A percentile compares a stretch with the other conserved stretches of the same genome.
Evolutionary conservation across 2,329 filamentous ascomycete genomes (phyloP).

Genomic region (Aspergillus fischeri): DNA sequence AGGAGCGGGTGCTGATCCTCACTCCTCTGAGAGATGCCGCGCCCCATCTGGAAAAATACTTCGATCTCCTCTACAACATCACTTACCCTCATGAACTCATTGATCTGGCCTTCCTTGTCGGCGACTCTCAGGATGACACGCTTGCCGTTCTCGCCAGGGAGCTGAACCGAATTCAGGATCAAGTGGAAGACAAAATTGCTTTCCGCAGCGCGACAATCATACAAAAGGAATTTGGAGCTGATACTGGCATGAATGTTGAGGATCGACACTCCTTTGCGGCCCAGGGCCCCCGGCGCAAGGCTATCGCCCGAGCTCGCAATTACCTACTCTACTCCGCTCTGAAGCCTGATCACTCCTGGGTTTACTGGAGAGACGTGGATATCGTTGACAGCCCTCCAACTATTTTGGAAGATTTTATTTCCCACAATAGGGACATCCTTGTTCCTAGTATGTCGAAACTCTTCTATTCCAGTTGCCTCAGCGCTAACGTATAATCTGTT

Average conservation of each 20-base stretch:
- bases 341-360: slow-evolving; percentile 94
- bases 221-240: slow-evolving; percentile 83
- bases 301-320: slow-evolving; percentile 86
- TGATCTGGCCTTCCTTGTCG: slow-evolving; percentile 89
- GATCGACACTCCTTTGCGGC: slow-evolving; percentile 81
- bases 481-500: slow-evolving; percentile 12
- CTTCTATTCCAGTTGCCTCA: neutral
- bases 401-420: slow-evolving; percentile 92
- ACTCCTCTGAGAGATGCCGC: slow-evolving; percentile 91
- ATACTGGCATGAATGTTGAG: slow-evolving; percentile 71
- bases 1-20: slow-evolving; percentile 84
- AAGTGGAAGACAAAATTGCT: slow-evolving; percentile 67
- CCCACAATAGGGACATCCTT: slow-evolving; percentile 86
- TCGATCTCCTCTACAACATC: slow-evolving; percentile 83
- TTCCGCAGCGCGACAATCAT: slow-evolving; percentile 83
- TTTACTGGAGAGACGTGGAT: slow-evolving; percentile 97
- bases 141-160: slow-evolving; percentile 80
- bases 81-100: slow-evolving; percentile 95
- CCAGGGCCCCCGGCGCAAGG: slow-evolving; percentile 84
- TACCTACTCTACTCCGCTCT: slow-evolving; percentile 80
- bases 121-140: slow-evolving; percentile 88
- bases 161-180: slow-evolving; percentile 80
- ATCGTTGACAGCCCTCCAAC: slow-evolving; percentile 83
- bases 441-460: slow-evolving; percentile 73
- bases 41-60: slow-evolving; percentile 78